Evolutionary conservation across 352 stramenopile species (phyloP), one percentile per base, ranked within the genome.

Genomic region (Phytophthora hybrid): DNA sequence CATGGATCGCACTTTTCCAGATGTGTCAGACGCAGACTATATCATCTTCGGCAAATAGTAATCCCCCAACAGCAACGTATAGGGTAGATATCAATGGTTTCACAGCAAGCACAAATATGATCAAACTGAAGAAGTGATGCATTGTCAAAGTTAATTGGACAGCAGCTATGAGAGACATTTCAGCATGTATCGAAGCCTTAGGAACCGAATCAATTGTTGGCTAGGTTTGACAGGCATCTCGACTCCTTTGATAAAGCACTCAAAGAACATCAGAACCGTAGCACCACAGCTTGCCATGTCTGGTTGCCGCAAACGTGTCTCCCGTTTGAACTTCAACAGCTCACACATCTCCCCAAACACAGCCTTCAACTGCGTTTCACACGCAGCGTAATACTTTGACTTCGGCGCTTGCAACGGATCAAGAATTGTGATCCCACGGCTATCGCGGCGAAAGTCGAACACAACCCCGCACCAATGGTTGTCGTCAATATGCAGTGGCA

Each of bases 351-450:
- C 21, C 0, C 47, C 56, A 37, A 66, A 47, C 21, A 51, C 7
- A 29, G 14, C 39, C 4, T 57, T 23, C 8, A 58, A 3, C 16
- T 32, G 32, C 4, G 4, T 18, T 56, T 62, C 65, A 41, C 65
- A 66, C 3, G 21, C 52, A 10, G 21, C 29, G 14, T 73, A 72
- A 16, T 63, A 67, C 31, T 73, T 73, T 5, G 66, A 66, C 26
- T 62, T 57, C 3, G 19, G 5, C 3, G 14, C n/a, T 57, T 66
- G 49, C 3, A 72, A 31, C n/a, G 32, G 47, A 19, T 72, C 65
- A 6, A 66, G 56, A 18, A 72, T 9, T 5, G 26, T 14, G 21
- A 66, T 56, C 10, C 34, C 16, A 44, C 29, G 34, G 5, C 49
- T 58, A 21, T 73, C 57, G 18, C 49, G 5, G 2, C 47, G 31